Percentiles rank a stretch among this genome's conserved stretches.
Evolutionary conservation across 176 grass and related monocot species (phyloP).

Genomic region (Canna indica): DNA sequence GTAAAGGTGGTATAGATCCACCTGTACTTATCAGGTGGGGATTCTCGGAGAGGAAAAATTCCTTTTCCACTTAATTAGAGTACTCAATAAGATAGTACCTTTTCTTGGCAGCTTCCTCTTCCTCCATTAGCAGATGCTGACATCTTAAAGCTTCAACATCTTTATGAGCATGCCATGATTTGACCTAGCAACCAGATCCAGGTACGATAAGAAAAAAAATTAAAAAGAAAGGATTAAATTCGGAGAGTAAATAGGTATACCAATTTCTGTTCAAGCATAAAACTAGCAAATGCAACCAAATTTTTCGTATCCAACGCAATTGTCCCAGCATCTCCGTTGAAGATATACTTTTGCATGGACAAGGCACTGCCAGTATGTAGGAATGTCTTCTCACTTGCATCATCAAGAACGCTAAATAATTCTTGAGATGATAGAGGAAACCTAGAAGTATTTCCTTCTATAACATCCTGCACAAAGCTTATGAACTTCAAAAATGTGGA

Average conservation of each 20-base stretch:
- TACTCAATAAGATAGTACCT: background rate
- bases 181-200: slow-evolving; percentile 1
- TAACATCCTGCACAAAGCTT: slow-evolving; percentile 3
- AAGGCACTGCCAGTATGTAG: slow-evolving; percentile 10
- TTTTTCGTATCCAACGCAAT: slow-evolving; percentile 13
- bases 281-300: slow-evolving; percentile 14
- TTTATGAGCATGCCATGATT: slow-evolving; percentile 14
- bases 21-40: background rate
- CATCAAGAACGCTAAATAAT: slow-evolving; percentile 14
- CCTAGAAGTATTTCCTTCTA: slow-evolving; percentile 6
- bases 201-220: background rate
- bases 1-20: background rate
- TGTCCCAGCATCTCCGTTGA: slow-evolving; percentile 9
- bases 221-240: background rate
- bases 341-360: slow-evolving; percentile 18
- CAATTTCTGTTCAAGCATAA: slow-evolving; percentile 20
- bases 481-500: background rate
- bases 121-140: slow-evolving; percentile 13
- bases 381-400: slow-evolving; percentile 18
- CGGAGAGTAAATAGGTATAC: background rate
- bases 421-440: slow-evolving; percentile 12
- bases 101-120: slow-evolving; percentile 17
- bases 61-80: background rate
- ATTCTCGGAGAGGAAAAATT: background rate
- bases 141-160: slow-evolving; percentile 20